phyloP scores from a whole-genome alignment of 345 rosid genomes.

The Brassica napus region DNA sequence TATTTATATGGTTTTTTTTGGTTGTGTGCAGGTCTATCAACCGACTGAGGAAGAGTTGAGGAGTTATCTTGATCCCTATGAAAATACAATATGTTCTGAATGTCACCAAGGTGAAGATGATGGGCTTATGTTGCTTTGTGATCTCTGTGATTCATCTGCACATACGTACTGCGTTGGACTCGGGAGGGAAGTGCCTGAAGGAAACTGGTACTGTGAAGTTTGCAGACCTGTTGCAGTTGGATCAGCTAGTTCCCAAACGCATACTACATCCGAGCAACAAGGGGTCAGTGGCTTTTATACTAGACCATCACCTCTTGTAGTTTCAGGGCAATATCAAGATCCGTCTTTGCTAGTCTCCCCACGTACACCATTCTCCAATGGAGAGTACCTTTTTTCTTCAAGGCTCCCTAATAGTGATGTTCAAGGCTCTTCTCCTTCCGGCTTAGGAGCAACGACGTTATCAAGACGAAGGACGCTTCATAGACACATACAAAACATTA shows the following conservation, averaged over 20 bases:
- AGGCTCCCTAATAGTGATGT: conserved; percentile 57
- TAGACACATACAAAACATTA: conserved; percentile 76
- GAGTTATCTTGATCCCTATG: conserved; percentile 91
- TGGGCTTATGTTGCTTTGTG: conserved; percentile 95
- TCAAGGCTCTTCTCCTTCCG: conserved; percentile 64
- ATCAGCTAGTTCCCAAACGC: conserved; percentile 65
- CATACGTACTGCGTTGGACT: conserved; percentile 98
- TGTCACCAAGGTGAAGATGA: conserved; percentile 98
- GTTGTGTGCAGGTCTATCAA: conserved; percentile 75
- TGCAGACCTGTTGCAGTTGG: conserved; percentile 85
- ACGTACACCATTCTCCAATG: conserved; percentile 45
- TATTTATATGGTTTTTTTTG: neutral
- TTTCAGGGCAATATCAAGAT: conserved; percentile 56
- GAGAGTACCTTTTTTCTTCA: conserved; percentile 65
- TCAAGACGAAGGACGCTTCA: conserved; percentile 81
- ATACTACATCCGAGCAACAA: conserved; percentile 52
- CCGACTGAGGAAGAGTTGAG: conserved; percentile 97
- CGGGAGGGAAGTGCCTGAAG: conserved; percentile 92
- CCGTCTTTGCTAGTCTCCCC: conserved; percentile 55
- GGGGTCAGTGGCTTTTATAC: conserved; percentile 50
- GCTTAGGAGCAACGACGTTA: conserved; percentile 74
- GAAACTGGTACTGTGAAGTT: conserved; percentile 98
- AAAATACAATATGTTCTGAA: conserved; percentile 87
- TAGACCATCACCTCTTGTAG: conserved; percentile 51
- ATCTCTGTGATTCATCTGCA: conserved; percentile 96